Conservation (phyloP, 306 rosid species). For the barrel medic (Medicago truncatula) region DNA sequence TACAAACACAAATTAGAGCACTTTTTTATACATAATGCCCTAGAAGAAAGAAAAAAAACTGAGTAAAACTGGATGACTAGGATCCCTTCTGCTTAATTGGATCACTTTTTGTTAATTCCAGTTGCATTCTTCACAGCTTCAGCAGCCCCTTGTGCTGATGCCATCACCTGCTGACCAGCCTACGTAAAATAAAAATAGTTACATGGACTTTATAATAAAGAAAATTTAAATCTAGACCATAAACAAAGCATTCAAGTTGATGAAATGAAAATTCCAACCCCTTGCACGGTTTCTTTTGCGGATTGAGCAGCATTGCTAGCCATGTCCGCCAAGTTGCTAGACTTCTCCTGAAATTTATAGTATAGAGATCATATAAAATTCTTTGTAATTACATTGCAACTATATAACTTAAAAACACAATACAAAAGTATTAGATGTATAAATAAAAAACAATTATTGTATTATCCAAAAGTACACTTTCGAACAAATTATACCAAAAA, state of each 20-base stretch:
- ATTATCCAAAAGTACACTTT: background rate
- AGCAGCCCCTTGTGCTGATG: conserved; percentile 65
- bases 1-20: conserved; percentile 33
- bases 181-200: conserved; percentile 23
- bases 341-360: conserved; percentile 56
- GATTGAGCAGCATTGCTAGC: conserved; percentile 62
- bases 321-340: conserved; percentile 53
- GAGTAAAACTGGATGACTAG: conserved; percentile 17
- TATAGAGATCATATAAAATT: background rate
- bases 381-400: background rate
- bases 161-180: conserved; percentile 60
- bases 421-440: too few species aligned
- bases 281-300: conserved; percentile 58
- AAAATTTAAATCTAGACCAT: background rate
- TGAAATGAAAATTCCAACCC: conserved; percentile 37
- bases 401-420: background rate
- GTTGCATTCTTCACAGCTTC: conserved; percentile 72
- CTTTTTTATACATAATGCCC: conserved; percentile 21
- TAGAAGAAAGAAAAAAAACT: background rate
- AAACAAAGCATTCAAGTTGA: background rate
- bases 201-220: too few species aligned
- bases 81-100: conserved; percentile 24
- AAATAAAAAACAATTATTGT: background rate
- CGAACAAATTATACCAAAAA: background rate
- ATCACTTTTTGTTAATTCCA: conserved; percentile 61